Evolutionary conservation across 169 alveolate species (phyloP).

Genomic region (Cyclospora cayetanensis): DNA sequence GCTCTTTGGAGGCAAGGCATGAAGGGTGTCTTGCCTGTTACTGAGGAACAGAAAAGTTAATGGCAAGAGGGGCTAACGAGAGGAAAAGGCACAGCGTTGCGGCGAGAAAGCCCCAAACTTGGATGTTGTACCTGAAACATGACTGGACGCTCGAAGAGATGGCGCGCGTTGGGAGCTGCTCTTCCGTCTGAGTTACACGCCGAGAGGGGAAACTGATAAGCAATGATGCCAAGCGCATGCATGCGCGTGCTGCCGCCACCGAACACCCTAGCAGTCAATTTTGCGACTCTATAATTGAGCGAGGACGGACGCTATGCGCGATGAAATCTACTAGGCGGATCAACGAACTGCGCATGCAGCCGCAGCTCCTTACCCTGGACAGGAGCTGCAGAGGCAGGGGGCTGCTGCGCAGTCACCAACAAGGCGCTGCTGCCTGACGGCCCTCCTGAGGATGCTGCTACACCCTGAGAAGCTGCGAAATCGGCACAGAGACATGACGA

Average conservation of each 20-base stretch:
- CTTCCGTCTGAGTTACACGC: slow-evolving; percentile 31
- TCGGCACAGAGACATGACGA: neutral
- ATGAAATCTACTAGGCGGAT: no score
- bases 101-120: neutral
- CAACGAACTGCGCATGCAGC: neutral
- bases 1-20: neutral
- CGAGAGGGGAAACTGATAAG: no score
- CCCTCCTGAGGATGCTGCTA: neutral
- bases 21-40: neutral
- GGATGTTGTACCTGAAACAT: slow-evolving; percentile 17
- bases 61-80: neutral
- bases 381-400: slow-evolving; percentile 40
- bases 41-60: neutral
- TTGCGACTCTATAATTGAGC: no score
- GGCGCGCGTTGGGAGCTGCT: slow-evolving; percentile 57
- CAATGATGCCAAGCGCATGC: no score
- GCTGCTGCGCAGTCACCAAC: slow-evolving; percentile 40
- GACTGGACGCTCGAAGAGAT: slow-evolving; percentile 54
- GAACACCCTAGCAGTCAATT: no score
- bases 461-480: neutral
- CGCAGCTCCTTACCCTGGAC: neutral
- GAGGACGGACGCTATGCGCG: no score
- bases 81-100: neutral
- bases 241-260: no score
- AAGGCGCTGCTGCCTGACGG: neutral